phyloP scores from a whole-genome alignment of 2,329 filamentous ascomycete species.

The Ramularia endophylla region DNA sequence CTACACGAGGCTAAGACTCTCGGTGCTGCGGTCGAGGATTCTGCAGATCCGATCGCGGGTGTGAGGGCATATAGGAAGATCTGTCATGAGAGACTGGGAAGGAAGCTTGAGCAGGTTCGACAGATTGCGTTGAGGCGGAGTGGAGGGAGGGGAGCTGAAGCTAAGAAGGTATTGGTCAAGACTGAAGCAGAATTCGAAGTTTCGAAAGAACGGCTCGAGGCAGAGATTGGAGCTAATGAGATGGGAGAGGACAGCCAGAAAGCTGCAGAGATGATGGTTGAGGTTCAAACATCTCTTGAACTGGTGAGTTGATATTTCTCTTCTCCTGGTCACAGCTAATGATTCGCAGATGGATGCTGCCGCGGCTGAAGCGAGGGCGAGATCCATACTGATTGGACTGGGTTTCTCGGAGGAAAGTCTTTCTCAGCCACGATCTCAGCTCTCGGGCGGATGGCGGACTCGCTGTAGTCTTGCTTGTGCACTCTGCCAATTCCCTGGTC shows the following conservation, averaged over 20 bases:
- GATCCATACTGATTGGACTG: conserved; percentile 60
- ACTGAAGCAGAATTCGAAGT: conserved; percentile 61
- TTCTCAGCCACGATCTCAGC: conserved; percentile 52
- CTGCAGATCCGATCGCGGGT: conserved; percentile 7
- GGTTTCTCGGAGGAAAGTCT: conserved; percentile 63
- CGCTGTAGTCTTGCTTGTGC: conserved; percentile 44
- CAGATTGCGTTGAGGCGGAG: conserved; percentile 67
- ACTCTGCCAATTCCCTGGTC: conserved; percentile 55
- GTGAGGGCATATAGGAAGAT: conserved; percentile 16
- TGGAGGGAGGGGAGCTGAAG: conserved; percentile 66
- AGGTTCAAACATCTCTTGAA: conserved; percentile 63
- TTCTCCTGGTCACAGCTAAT: conserved; percentile 5
- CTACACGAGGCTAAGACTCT: conserved; percentile 14
- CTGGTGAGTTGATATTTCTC: conserved; percentile 37
- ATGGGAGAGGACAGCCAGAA: conserved; percentile 62
- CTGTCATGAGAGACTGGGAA: conserved; percentile 14
- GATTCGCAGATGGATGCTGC: conserved; percentile 17
- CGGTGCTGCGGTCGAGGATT: conserved; percentile 11
- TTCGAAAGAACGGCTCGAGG: conserved; percentile 32
- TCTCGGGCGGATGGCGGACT: conserved; percentile 61
- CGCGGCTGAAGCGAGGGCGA: conserved; percentile 53
- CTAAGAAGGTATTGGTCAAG: conserved; percentile 65
- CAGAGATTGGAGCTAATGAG: conserved; percentile 45
- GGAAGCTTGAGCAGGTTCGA: conserved; percentile 12
- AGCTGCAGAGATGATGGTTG: conserved; percentile 62